A percentile compares a stretch with the other conserved stretches of the same genome.
Evolutionary conservation across 2,329 filamentous ascomycete genomes (phyloP).

Genomic region (Rosellinia necatrix): DNA sequence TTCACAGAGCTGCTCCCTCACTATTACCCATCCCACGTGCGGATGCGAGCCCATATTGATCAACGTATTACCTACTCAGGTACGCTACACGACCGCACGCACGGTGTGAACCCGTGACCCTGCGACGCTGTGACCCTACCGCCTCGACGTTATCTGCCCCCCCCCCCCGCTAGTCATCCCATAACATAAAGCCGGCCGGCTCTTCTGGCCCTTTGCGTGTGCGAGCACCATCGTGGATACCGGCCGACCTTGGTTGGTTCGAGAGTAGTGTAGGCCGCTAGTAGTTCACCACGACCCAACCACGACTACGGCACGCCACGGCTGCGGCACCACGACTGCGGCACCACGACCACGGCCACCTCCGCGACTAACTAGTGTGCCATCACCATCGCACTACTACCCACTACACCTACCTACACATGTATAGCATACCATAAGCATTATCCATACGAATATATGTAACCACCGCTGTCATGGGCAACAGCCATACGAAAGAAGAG

Average conservation of each 20-base stretch:
- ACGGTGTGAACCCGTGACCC: constrained; percentile 2
- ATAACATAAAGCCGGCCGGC: background rate
- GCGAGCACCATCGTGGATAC: background rate
- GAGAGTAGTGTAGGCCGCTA: too few relatives aligned
- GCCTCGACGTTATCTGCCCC: background rate
- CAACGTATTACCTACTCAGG: constrained; percentile 2
- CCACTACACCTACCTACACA: background rate
- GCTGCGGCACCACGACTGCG: too few relatives aligned
- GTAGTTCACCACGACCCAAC: too few relatives aligned
- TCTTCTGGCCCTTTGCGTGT: background rate
- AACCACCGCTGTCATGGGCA: constrained; percentile 20
- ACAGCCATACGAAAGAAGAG: constrained; percentile 28
- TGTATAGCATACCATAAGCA: background rate
- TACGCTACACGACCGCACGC: background rate
- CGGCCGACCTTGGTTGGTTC: background rate
- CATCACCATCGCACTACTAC: background rate
- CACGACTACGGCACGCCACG: too few relatives aligned
- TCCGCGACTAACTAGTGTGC: background rate
- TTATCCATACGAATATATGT: background rate
- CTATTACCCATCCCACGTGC: background rate
- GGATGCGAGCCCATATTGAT: constrained; percentile 18
- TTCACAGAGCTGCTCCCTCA: background rate
- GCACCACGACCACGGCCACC: too few relatives aligned
- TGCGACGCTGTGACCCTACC: constrained; percentile 10
- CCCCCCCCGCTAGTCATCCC: background rate